Evolutionary conservation across 1,139 yeast species (phyloP).

Genomic region (Nakaseomyces glabratus): DNA sequence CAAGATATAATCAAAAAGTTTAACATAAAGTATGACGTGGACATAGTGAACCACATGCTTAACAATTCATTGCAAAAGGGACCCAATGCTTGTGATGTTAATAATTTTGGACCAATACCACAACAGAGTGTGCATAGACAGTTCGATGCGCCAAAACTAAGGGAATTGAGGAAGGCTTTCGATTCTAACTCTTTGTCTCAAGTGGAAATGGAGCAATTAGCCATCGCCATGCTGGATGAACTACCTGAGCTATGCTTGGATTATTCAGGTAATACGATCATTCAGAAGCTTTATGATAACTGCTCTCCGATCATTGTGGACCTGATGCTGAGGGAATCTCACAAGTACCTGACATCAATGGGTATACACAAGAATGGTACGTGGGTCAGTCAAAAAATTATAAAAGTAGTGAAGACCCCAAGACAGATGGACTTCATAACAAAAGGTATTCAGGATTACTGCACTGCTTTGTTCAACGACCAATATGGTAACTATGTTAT

Average conservation of each 20-base stretch:
- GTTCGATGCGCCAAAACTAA: slow-evolving; percentile 75
- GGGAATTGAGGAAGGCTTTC: slow-evolving; percentile 46
- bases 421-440: slow-evolving; percentile 65
- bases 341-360: slow-evolving; percentile 76
- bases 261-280: slow-evolving; percentile 87
- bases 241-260: slow-evolving; percentile 84
- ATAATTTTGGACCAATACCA: slow-evolving; percentile 57
- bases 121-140: slow-evolving; percentile 46
- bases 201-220: slow-evolving; percentile 66
- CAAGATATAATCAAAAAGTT: slow-evolving; percentile 22
- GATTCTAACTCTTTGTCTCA: slow-evolving; percentile 34
- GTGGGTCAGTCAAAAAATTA: slow-evolving; percentile 95
- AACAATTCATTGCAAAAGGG: slow-evolving; percentile 32
- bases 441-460: slow-evolving; percentile 63
- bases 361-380: slow-evolving; percentile 95
- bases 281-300: slow-evolving; percentile 72
- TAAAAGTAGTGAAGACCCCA: slow-evolving; percentile 55
- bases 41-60: slow-evolving; percentile 28
- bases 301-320: slow-evolving; percentile 63
- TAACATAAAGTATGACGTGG: slow-evolving; percentile 16
- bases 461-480: slow-evolving; percentile 77
- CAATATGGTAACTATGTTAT: slow-evolving; percentile 93
- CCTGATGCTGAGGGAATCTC: slow-evolving; percentile 65
- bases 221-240: slow-evolving; percentile 75
- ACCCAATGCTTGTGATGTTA: slow-evolving; percentile 29